Base-by-base conservation (phyloP, 1,139 yeast species). In the Protomyces macrosporus region DNA sequence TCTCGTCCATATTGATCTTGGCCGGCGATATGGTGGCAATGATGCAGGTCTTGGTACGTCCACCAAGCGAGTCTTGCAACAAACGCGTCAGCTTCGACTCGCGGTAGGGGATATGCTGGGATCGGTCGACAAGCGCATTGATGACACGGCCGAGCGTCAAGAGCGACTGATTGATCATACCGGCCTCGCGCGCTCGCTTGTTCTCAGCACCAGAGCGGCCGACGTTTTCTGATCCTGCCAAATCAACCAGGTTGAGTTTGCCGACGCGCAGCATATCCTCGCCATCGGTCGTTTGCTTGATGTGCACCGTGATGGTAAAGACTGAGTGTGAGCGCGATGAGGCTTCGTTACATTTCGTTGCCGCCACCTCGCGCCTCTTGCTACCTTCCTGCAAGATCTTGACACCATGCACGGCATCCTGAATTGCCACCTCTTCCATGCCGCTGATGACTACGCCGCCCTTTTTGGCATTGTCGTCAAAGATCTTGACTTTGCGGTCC, bases 221-320 rank as follows among this genome's bases (percentile, higher is more conserved):
- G 58, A 90, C 85, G 70, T 89, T 88, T 72, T 87, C 95, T 14
- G 95, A 87, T 0, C 97, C 97, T 0, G 97, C 97, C 67, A 90
- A 78, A 76, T 90, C 97, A 1, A 90, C 95, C 50, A 90, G 77
- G 71, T 89, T 88, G 72, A 90, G 80, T 69, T 86, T 87, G 3
- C 90, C 87, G 36, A 71, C 68, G 35, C 71, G 68, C 12, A 71
- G 66, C 53, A 67, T 70, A 58, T 76, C 76, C 36, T 71, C 76
- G 53, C 75, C 77, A 30, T 78, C 75, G 60, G 81, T 78, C 16
- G 72, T 69, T 63, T 76, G 77, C 67, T 75, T 75, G 74, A 73
- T 72, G 70, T 81, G 83, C 40, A 87, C 81, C 12, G 82, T 80
- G 53, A 88, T 79, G 1, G 90, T 84, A 73, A 87, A 86, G 1